Conservation (phyloP, 1,284 basidiomycete species). For the Heterobasidion parviporum region DNA sequence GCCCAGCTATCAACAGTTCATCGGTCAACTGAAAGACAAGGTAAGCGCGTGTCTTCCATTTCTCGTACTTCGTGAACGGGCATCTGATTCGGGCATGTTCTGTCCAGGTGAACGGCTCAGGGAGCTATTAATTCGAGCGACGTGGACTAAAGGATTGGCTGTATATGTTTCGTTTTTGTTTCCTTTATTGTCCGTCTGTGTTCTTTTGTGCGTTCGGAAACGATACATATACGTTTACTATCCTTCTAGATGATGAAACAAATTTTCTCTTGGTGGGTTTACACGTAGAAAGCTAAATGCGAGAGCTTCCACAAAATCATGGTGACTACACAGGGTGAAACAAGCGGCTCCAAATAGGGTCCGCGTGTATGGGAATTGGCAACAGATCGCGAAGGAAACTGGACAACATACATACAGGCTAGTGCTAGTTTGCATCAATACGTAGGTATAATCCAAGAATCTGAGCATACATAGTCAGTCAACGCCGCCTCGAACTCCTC, state of each 20-base stretch:
- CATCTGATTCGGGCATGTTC: not conserved
- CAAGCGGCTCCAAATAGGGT: no score
- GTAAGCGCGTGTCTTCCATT: conserved; percentile 24
- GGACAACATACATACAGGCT: not conserved
- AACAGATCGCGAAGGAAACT: not conserved
- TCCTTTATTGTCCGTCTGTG: not conserved
- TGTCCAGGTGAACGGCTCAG: conserved; percentile 11
- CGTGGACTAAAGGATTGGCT: not conserved
- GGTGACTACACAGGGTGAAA: no score
- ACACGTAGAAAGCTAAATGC: not conserved
- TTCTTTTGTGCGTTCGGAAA: not conserved
- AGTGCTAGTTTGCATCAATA: not conserved
- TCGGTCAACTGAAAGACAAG: conserved; percentile 73
- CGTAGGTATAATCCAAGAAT: not conserved
- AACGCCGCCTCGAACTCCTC: not conserved
- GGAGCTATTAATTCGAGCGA: not conserved
- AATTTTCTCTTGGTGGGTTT: not conserved
- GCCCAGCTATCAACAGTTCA: conserved; percentile 94
- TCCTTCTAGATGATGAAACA: not conserved
- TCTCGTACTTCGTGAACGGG: conserved; percentile 1
- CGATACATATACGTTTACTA: not conserved
- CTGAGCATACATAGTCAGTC: not conserved
- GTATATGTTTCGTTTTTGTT: not conserved
- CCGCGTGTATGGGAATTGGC: not conserved
- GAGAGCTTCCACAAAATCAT: not conserved